Evolutionary conservation across 169 alveolate species (phyloP).

Genomic region (Blepharisma undulans): DNA sequence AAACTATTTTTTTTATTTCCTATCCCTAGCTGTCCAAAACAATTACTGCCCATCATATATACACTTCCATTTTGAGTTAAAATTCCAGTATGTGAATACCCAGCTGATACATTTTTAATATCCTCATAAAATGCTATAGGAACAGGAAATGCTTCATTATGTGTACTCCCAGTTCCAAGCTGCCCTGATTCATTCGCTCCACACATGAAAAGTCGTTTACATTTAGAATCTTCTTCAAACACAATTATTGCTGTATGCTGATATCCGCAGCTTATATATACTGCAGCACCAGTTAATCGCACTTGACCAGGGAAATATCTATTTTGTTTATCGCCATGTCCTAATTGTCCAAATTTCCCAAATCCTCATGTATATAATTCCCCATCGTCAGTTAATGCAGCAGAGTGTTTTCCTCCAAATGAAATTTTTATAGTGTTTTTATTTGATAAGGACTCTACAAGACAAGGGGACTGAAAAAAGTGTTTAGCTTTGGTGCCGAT

Average conservation of each 20-base stretch:
- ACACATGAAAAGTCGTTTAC: constrained; percentile 40
- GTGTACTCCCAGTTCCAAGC: constrained; percentile 50
- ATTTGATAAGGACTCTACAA: constrained; percentile 16
- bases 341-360: constrained; percentile 41
- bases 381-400: constrained; percentile 25
- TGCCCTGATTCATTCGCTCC: constrained; percentile 67
- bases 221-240: not conserved
- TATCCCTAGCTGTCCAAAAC: constrained; percentile 58
- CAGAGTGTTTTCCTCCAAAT: constrained; percentile 45
- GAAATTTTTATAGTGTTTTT: not conserved
- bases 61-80: constrained; percentile 61
- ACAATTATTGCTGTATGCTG: constrained; percentile 34
- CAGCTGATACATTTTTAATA: constrained; percentile 4
- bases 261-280: constrained; percentile 30
- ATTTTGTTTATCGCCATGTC: not conserved
- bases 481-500: not conserved
- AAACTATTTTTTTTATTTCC: constrained; percentile 35
- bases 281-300: constrained; percentile 1
- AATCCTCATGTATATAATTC: constrained; percentile 28
- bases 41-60: constrained; percentile 60
- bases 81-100: constrained; percentile 57
- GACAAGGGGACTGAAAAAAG: not conserved
- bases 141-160: constrained; percentile 34
- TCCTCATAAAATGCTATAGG: not conserved
- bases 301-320: not conserved